Percentiles rank a stretch among this genome's conserved stretches.
Evolutionary conservation across 2,329 filamentous ascomycete species (phyloP).

Genomic region (Pseudogymnoascus sp.): DNA sequence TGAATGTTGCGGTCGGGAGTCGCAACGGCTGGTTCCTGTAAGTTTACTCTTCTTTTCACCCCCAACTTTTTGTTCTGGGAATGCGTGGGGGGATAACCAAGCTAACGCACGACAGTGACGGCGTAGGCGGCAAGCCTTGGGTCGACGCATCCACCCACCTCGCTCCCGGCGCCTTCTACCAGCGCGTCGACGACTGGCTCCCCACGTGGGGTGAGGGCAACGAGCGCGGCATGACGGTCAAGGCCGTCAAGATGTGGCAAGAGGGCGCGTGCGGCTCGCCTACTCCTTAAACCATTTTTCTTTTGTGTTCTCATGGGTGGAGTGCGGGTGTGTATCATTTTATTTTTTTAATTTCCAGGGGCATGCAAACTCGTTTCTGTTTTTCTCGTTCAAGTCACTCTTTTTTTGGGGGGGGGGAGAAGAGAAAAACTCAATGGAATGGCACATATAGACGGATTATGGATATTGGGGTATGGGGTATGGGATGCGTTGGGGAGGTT

Average conservation of each 20-base stretch:
- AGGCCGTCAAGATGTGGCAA: conserved; percentile 41
- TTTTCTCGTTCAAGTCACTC: not conserved
- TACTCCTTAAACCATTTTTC: not conserved
- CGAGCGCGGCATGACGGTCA: conserved; percentile 37
- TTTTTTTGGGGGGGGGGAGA: not conserved
- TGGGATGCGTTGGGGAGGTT: not conserved
- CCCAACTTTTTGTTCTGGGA: not conserved
- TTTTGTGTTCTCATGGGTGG: not conserved
- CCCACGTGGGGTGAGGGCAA: conserved; percentile 39
- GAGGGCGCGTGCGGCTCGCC: conserved; percentile 23
- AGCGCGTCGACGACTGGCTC: conserved; percentile 33
- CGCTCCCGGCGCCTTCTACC: conserved; percentile 36
- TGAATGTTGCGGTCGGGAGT: conserved; percentile 43
- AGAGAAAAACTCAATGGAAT: not conserved
- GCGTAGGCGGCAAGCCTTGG: conserved; percentile 39
- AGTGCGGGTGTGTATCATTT: not conserved
- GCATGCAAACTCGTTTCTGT: not conserved
- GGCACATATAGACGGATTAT: not conserved
- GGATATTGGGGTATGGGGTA: not conserved
- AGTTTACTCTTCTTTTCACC: conserved; percentile 13
- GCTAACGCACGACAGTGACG: conserved; percentile 29
- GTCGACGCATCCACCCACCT: conserved; percentile 32
- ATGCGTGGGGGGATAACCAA: not conserved
- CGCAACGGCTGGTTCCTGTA: conserved; percentile 41
- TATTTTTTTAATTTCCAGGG: not conserved